Evolutionary conservation across 1,284 basidiomycete species (phyloP).

Genomic region (Cryptococcus sp.): DNA sequence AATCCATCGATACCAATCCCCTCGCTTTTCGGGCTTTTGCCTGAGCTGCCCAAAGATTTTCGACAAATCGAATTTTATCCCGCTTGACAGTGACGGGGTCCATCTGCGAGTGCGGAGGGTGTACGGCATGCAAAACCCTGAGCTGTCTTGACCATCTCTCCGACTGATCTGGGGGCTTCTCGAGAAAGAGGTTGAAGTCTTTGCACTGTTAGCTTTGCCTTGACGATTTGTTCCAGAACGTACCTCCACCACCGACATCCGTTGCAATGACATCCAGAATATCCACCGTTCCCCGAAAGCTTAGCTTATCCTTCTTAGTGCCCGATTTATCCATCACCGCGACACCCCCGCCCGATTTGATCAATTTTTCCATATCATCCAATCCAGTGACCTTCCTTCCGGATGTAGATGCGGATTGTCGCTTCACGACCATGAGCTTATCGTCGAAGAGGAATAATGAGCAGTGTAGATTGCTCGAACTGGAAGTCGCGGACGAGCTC

Average conservation of each 20-base stretch:
- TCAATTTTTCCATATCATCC: slow-evolving; percentile 74
- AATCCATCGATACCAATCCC: not conserved
- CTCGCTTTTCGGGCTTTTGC: slow-evolving; percentile 59
- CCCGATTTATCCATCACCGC: slow-evolving; percentile 41
- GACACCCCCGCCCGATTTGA: slow-evolving; percentile 53
- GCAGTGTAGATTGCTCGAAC: slow-evolving; percentile 60
- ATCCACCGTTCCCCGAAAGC: slow-evolving; percentile 80
- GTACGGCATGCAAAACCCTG: slow-evolving; percentile 66
- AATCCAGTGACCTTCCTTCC: slow-evolving; percentile 74
- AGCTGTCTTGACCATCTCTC: slow-evolving; percentile 81
- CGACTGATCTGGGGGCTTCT: slow-evolving; percentile 72
- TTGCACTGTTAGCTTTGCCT: too few species aligned
- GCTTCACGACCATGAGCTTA: slow-evolving; percentile 85
- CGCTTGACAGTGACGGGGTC: slow-evolving; percentile 60
- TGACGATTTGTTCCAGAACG: too few species aligned
- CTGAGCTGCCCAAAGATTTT: slow-evolving; percentile 79
- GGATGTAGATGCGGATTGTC: slow-evolving; percentile 68
- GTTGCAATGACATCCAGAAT: slow-evolving; percentile 76
- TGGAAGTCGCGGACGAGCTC: slow-evolving; percentile 34
- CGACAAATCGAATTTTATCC: slow-evolving; percentile 76
- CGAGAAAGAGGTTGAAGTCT: slow-evolving; percentile 83
- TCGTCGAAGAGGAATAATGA: slow-evolving; percentile 94
- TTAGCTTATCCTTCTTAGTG: slow-evolving; percentile 69
- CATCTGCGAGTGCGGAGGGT: slow-evolving; percentile 63
- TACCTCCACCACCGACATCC: slow-evolving; percentile 78